These are phyloP conservation scores for Cavenderia fasciculata DNA, from an alignment of 78 protist genomes.

Conservation along the genomic window DNA sequence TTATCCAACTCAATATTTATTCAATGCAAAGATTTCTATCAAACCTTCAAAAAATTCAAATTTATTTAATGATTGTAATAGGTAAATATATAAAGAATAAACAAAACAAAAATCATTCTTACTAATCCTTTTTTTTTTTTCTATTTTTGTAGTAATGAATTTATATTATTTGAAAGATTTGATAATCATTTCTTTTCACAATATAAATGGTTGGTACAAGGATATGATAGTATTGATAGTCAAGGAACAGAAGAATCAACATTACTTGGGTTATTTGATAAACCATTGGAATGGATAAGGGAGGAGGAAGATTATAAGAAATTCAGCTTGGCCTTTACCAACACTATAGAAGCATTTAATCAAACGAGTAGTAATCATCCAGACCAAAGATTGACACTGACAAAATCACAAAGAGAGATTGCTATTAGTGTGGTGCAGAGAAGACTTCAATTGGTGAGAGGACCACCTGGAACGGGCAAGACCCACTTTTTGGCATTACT, in stretches of 20 bases:
- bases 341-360: slow-evolving; percentile 11
- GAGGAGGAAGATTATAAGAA: background rate
- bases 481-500: slow-evolving; percentile 67
- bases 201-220: background rate
- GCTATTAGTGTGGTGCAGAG: background rate
- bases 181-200: slow-evolving; percentile 25
- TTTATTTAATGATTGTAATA: background rate
- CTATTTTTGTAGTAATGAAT: background rate
- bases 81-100: background rate
- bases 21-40: background rate
- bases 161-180: slow-evolving; percentile 23
- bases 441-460: slow-evolving; percentile 45
- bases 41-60: background rate
- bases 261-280: slow-evolving; percentile 1
- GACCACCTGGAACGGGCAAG: slow-evolving; percentile 79
- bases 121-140: background rate
- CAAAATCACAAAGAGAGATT: slow-evolving; percentile 16
- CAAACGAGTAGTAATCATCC: background rate
- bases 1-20: too few relatives aligned
- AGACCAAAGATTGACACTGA: slow-evolving; percentile 12
- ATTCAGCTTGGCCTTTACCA: background rate
- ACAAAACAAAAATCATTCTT: too few relatives aligned
- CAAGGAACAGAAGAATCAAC: slow-evolving; percentile 4
- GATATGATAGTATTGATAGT: background rate
- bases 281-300: slow-evolving; percentile 27